Percentiles rank a stretch among this genome's conserved stretches.
phyloP scores from a whole-genome alignment of 1,139 yeast species.

The Kodamaea fungicola region DNA sequence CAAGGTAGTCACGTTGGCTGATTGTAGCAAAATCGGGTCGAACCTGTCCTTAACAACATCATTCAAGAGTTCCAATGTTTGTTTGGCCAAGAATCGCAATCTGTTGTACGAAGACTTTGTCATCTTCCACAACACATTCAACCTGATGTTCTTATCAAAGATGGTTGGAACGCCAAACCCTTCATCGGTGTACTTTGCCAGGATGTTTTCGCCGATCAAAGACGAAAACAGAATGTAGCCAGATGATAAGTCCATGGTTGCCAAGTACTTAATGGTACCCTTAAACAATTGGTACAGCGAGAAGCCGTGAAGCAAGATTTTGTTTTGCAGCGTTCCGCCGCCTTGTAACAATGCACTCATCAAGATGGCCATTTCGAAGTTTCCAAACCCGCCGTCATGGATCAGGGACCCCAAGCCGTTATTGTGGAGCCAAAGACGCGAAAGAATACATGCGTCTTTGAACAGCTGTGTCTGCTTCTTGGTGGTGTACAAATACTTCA shows the following conservation, averaged over 20 bases:
- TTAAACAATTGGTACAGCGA: slow-evolving; percentile 91
- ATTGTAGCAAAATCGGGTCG: slow-evolving; percentile 73
- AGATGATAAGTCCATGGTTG: slow-evolving; percentile 64
- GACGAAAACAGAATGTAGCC: slow-evolving; percentile 71
- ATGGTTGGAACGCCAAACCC: slow-evolving; percentile 72
- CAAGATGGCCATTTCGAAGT: slow-evolving; percentile 79
- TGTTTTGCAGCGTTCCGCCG: slow-evolving; percentile 75
- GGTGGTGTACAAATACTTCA: slow-evolving; percentile 71
- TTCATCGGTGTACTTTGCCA: slow-evolving; percentile 50
- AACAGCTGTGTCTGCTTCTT: slow-evolving; percentile 80
- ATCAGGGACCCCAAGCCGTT: slow-evolving; percentile 69
- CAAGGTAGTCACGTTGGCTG: slow-evolving; percentile 52
- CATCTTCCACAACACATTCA: slow-evolving; percentile 83
- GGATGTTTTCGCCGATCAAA: slow-evolving; percentile 44
- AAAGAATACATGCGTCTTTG: slow-evolving; percentile 82
- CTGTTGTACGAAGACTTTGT: slow-evolving; percentile 61
- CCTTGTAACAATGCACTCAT: slow-evolving; percentile 83
- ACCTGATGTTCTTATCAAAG: slow-evolving; percentile 68
- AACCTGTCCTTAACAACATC: slow-evolving; percentile 85
- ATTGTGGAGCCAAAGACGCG: slow-evolving; percentile 86
- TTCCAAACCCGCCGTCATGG: slow-evolving; percentile 81
- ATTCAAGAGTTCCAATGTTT: slow-evolving; percentile 64
- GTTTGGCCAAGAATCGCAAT: slow-evolving; percentile 62
- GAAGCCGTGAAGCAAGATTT: slow-evolving; percentile 77
- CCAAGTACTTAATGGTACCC: slow-evolving; percentile 77